A percentile compares a stretch with the other conserved stretches of the same genome.
These are phyloP conservation scores for Juncus effusus DNA, from an alignment of 176 grass and related monocot genomes.

Conservation along the genomic window DNA sequence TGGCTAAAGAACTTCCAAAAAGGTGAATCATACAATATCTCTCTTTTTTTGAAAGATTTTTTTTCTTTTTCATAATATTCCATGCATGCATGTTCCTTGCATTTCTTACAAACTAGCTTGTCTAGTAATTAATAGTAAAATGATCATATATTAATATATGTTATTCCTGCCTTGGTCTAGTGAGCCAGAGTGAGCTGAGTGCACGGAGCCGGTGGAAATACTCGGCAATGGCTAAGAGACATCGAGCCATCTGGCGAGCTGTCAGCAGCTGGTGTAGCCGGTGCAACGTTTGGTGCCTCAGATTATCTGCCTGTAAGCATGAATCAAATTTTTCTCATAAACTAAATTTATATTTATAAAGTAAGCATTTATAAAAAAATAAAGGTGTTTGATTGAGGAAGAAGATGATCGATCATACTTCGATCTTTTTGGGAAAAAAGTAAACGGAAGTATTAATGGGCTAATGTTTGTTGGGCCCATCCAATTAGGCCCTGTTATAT, in stretches of 20 bases:
- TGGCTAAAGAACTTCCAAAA: background rate
- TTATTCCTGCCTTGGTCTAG: conserved; percentile 27
- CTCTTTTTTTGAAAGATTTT: no score
- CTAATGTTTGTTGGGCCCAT: background rate
- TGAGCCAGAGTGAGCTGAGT: conserved; percentile 32
- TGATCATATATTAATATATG: no score
- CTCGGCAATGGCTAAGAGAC: conserved; percentile 29
- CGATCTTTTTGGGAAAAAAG: background rate
- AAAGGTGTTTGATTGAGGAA: background rate
- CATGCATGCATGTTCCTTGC: no score
- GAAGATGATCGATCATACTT: background rate
- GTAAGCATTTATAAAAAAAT: no score
- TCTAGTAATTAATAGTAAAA: no score
- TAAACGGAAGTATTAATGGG: conserved; percentile 5
- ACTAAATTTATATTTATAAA: background rate
- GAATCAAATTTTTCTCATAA: conserved; percentile 8
- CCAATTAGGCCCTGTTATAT: conserved; percentile 3
- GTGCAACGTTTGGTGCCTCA: conserved; percentile 32
- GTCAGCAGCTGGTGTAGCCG: conserved; percentile 26
- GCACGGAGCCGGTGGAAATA: conserved; percentile 31
- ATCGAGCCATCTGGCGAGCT: conserved; percentile 19
- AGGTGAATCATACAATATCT: background rate
- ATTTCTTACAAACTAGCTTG: no score
- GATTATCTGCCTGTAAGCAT: conserved; percentile 31
- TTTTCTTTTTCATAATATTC: no score